Percentiles rank a stretch among this genome's conserved stretches.
Conservation (phyloP, 1,284 basidiomycete genomes). For the Trichosporon asahii region DNA sequence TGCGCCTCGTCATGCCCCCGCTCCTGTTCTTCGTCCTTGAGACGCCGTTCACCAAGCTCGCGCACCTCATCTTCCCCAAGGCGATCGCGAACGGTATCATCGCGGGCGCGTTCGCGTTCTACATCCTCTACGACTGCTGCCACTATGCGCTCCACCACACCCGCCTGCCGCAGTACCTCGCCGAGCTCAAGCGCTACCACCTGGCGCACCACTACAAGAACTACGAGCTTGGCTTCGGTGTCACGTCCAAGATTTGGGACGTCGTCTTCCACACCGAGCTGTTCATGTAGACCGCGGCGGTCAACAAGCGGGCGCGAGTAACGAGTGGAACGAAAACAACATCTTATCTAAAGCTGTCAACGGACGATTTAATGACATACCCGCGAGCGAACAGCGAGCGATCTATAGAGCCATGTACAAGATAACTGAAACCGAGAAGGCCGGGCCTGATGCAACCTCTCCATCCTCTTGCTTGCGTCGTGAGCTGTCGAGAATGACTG, state of each 20-base stretch:
- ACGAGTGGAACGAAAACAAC: neutral
- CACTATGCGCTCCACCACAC: conserved; percentile 90
- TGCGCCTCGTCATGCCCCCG: conserved; percentile 97
- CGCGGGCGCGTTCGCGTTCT: conserved; percentile 84
- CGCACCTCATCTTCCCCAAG: conserved; percentile 75
- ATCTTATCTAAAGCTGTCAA: no score
- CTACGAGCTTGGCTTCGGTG: conserved; percentile 97
- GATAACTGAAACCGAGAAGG: neutral
- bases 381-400: neutral
- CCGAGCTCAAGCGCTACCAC: conserved; percentile 94
- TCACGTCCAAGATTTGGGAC: conserved; percentile 95
- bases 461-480: neutral
- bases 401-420: neutral
- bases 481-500: no score
- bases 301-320: no score
- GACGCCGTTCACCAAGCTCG: conserved; percentile 84
- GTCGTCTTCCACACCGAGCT: conserved; percentile 82
- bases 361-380: conserved; percentile 1
- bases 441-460: neutral
- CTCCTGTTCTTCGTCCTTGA: conserved; percentile 74
- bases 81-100: conserved; percentile 90
- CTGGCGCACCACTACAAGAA: conserved; percentile 98
- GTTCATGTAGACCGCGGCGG: neutral
- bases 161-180: conserved; percentile 80
- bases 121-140: conserved; percentile 85